Conservation (phyloP, 1,139 yeast species). For the Kodamaea alishanica region DNA sequence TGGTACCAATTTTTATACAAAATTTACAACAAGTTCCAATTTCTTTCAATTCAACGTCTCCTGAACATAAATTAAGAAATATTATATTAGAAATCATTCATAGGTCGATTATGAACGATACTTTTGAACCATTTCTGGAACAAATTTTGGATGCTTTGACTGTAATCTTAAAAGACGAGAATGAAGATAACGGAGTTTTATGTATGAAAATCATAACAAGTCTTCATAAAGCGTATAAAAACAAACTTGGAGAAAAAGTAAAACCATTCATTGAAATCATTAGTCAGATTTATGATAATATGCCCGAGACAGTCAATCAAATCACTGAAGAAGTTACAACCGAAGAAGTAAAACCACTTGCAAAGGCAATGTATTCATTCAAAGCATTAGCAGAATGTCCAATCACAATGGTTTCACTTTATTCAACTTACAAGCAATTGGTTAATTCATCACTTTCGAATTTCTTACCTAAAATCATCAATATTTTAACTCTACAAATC, state of each 20-base stretch:
- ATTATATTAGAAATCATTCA: constrained; percentile 76
- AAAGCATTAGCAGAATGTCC: constrained; percentile 96
- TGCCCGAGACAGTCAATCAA: constrained; percentile 70
- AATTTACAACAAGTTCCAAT: constrained; percentile 67
- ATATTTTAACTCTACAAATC: constrained; percentile 73
- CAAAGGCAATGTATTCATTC: constrained; percentile 72
- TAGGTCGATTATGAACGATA: constrained; percentile 78
- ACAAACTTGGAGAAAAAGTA: constrained; percentile 64
- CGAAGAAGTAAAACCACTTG: constrained; percentile 36
- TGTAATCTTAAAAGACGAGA: constrained; percentile 63
- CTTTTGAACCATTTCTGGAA: constrained; percentile 68
- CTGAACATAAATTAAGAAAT: constrained; percentile 73
- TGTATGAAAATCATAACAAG: constrained; percentile 90
- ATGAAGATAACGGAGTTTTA: constrained; percentile 92
- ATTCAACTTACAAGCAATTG: constrained; percentile 78
- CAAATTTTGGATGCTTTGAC: constrained; percentile 61
- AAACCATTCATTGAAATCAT: constrained; percentile 77
- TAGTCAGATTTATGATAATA: constrained; percentile 72
- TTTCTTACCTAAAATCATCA: constrained; percentile 80
- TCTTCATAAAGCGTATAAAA: constrained; percentile 80
- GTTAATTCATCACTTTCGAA: constrained; percentile 68
- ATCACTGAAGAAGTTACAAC: constrained; percentile 44
- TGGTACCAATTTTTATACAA: constrained; percentile 60
- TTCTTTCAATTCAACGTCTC: constrained; percentile 58
- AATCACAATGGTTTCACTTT: constrained; percentile 88